A percentile compares a stretch with the other conserved stretches of the same genome.
These are phyloP conservation scores for Hyphopichia homilentoma DNA, from an alignment of 805 yeast species.

Conservation along the genomic window DNA sequence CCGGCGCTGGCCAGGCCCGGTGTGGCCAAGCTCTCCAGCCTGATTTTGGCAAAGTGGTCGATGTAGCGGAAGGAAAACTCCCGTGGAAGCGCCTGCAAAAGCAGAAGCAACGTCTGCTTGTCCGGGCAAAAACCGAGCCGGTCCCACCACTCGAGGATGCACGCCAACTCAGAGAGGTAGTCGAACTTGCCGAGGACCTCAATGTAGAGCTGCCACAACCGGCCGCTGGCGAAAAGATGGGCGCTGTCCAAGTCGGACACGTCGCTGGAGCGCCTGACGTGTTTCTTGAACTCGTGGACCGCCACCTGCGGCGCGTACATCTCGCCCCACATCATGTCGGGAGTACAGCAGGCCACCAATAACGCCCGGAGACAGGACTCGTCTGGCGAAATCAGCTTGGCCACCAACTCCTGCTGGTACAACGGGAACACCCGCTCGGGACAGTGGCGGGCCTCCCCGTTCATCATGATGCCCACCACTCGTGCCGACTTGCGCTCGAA, in stretches of 20 bases:
- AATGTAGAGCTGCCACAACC: conserved; percentile 53
- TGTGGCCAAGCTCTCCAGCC: conserved; percentile 10
- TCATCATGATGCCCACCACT: conserved; percentile 31
- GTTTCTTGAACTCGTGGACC: conserved; percentile 51
- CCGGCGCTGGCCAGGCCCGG: background rate
- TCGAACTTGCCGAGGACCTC: conserved; percentile 44
- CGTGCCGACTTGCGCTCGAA: conserved; percentile 21
- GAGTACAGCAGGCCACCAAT: conserved; percentile 43
- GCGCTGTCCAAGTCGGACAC: conserved; percentile 15
- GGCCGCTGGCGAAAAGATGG: conserved; percentile 40
- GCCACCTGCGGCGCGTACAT: conserved; percentile 59
- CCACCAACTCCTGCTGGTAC: conserved; percentile 23
- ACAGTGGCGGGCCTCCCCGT: conserved; percentile 30
- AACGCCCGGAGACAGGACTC: conserved; percentile 38
- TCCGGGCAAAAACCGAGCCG: conserved; percentile 40
- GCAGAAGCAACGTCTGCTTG: conserved; percentile 32
- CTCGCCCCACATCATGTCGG: conserved; percentile 44
- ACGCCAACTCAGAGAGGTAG: conserved; percentile 47
- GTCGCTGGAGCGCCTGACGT: conserved; percentile 21
- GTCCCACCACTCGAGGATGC: conserved; percentile 55
- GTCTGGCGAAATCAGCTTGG: conserved; percentile 17
- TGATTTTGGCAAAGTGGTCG: conserved; percentile 26
- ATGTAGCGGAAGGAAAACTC: conserved; percentile 36
- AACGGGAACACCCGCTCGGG: conserved; percentile 25
- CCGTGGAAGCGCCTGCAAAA: conserved; percentile 35